A percentile compares a stretch with the other conserved stretches of the same genome.
phyloP scores from a whole-genome alignment of 352 stramenopile genomes.

The Phytophthora sojae region DNA sequence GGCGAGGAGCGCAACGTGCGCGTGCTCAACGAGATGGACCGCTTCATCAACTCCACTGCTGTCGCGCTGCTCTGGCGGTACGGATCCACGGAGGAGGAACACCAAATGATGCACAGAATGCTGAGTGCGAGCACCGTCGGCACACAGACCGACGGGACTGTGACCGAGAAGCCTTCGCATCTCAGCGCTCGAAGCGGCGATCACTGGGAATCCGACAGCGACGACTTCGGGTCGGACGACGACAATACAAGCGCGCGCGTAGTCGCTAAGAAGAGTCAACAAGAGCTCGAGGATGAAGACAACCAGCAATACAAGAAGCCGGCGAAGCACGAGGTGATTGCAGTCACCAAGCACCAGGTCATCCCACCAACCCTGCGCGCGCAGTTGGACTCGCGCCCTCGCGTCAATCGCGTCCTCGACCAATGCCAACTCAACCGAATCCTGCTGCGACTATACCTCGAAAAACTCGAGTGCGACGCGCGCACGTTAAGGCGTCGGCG shows the following conservation, averaged over 20 bases:
- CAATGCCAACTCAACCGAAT: slow-evolving; percentile 52
- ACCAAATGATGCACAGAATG: slow-evolving; percentile 67
- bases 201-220: slow-evolving; percentile 27
- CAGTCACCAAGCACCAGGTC: slow-evolving; percentile 50
- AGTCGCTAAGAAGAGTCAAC: background rate
- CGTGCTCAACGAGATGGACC: slow-evolving; percentile 65
- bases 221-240: slow-evolving; percentile 23
- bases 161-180: slow-evolving; percentile 18
- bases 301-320: slow-evolving; percentile 3
- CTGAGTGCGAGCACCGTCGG: slow-evolving; percentile 44
- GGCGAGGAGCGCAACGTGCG: slow-evolving; percentile 49
- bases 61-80: slow-evolving; percentile 76
- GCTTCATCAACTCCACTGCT: slow-evolving; percentile 74
- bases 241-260: background rate
- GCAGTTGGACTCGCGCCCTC: slow-evolving; percentile 57
- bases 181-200: slow-evolving; percentile 21
- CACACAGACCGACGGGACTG: slow-evolving; percentile 45
- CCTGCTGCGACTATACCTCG: slow-evolving; percentile 52
- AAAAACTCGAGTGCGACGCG: slow-evolving; percentile 68
- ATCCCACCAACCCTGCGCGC: slow-evolving; percentile 58
- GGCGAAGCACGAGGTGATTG: slow-evolving; percentile 19
- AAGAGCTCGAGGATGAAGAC: slow-evolving; percentile 12
- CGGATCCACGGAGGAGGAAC: slow-evolving; percentile 56
- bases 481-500: slow-evolving; percentile 27
- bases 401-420: slow-evolving; percentile 62